Evolutionary conservation across 257 asterid species (phyloP), one percentile per base, ranked within the genome.

Genomic region (Penstemon barbatus): DNA sequence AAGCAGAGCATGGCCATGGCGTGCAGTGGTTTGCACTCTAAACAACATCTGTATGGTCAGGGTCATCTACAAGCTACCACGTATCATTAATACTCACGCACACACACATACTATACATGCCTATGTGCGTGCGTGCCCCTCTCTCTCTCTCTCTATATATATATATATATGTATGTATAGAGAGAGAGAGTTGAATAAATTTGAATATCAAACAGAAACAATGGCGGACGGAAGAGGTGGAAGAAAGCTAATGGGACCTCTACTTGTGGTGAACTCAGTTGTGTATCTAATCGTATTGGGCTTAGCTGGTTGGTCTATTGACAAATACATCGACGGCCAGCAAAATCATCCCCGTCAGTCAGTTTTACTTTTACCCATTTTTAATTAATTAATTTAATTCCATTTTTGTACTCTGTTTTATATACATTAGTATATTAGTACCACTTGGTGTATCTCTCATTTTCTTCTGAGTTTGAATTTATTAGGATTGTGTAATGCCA

Each of bases 271-370:
- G 62, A 88, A 90, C 79, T 71, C 85, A 0, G 97, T 90, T 0
- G 95, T 90, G 13, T 76, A 48, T 56, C 54, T 90, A 3, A 86
- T 86, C 11, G 66, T 85, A 1, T 66, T 90, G 0, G 92, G 90
- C 48, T 85, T 88, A 3, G 90, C 92, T 9, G 88, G 74, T 0
- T 90, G 97, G 95, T 88, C 95, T 69, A 70, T 90, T 56, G 84
- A 90, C 83, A 86, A 90, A 73, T 86, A 88, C 87, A 90, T 90
- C 63, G 86, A 88, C 77, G 97, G 92, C 69, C 79, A 90, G 70
- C 95, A 90, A 65, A 66, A 85, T 71, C 97, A 90, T 65, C 95
- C 96, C 0, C 87, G 96, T 87, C 39, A 42, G 76, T 70, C 18
- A 15, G 18, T 15, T 15, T 15, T 15, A 15, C 18, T 15, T 11